phyloP scores from a whole-genome alignment of 164 flowering plant species.

The Vitis labrusca region DNA sequence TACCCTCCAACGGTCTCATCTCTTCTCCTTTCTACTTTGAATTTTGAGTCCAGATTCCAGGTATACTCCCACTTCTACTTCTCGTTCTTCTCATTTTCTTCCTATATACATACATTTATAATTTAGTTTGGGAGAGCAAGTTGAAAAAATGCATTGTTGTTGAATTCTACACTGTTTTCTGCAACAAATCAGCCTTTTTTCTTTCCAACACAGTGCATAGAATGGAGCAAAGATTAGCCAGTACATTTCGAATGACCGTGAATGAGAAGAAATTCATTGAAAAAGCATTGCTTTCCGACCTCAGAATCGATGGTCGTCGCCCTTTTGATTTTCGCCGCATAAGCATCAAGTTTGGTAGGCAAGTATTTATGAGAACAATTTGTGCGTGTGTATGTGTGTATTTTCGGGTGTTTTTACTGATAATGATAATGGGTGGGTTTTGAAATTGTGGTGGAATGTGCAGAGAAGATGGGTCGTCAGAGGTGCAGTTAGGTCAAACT shows the following conservation, averaged over 20 bases:
- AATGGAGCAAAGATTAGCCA: conserved; percentile 88
- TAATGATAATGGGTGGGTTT: background rate
- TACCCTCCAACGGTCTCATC: too few relatives aligned
- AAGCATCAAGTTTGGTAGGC: conserved; percentile 76
- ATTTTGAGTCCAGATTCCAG: too few relatives aligned
- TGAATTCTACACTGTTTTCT: too few relatives aligned
- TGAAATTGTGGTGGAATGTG: conserved; percentile 10
- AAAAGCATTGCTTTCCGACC: conserved; percentile 67
- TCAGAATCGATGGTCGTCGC: conserved; percentile 80
- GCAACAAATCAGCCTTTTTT: too few relatives aligned
- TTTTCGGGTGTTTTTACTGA: background rate
- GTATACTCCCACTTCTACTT: too few relatives aligned
- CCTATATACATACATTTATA: too few relatives aligned
- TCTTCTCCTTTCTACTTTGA: too few relatives aligned
- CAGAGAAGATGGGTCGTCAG: conserved; percentile 90
- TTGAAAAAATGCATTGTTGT: too few relatives aligned
- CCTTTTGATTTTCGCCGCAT: conserved; percentile 75
- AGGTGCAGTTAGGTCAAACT: conserved; percentile 92
- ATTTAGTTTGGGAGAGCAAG: too few relatives aligned
- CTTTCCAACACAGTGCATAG: too few relatives aligned
- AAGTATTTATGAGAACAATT: conserved; percentile 17
- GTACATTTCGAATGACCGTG: conserved; percentile 62
- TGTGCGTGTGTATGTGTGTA: background rate
- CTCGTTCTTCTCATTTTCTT: too few relatives aligned
- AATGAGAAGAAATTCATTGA: conserved; percentile 91